Conservation (phyloP, 2,329 filamentous ascomycete genomes). For the Pestalotiopsis sp. region DNA sequence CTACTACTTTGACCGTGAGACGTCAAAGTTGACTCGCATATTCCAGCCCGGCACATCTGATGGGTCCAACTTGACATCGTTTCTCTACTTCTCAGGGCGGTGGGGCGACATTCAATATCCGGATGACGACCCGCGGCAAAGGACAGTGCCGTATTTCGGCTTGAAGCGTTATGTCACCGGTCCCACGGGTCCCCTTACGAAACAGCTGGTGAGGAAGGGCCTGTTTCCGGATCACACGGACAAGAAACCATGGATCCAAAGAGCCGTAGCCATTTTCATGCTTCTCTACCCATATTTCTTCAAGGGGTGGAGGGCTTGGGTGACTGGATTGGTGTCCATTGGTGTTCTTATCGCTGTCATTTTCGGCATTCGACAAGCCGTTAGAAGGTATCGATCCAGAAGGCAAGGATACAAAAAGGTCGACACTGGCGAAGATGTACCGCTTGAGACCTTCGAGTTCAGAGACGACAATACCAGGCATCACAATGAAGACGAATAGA, state of each 20-base stretch:
- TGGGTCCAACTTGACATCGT: neutral
- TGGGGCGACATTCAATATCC: constrained; percentile 7
- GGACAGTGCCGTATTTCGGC: constrained; percentile 1
- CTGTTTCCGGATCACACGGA: neutral
- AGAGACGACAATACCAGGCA: neutral
- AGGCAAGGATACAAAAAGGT: constrained; percentile 1
- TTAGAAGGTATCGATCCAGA: neutral
- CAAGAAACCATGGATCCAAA: constrained; percentile 1
- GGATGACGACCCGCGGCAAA: constrained; percentile 1
- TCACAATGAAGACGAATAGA: neutral
- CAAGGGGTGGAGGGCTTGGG: constrained; percentile 4
- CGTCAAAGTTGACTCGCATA: neutral
- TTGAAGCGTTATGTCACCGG: constrained; percentile 1
- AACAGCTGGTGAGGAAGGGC: constrained; percentile 3
- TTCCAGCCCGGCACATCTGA: neutral
- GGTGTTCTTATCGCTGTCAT: neutral
- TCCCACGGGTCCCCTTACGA: neutral
- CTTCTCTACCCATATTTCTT: neutral
- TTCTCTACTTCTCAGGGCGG: neutral
- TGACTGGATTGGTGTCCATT: neutral
- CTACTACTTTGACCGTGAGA: neutral
- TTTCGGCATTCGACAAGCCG: neutral
- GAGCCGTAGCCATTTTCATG: constrained; percentile 5
- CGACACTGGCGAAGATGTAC: neutral
- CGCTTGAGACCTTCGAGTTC: neutral